Conservation (phyloP, 768 basidiomycete genomes). For the Mycena filopes region DNA sequence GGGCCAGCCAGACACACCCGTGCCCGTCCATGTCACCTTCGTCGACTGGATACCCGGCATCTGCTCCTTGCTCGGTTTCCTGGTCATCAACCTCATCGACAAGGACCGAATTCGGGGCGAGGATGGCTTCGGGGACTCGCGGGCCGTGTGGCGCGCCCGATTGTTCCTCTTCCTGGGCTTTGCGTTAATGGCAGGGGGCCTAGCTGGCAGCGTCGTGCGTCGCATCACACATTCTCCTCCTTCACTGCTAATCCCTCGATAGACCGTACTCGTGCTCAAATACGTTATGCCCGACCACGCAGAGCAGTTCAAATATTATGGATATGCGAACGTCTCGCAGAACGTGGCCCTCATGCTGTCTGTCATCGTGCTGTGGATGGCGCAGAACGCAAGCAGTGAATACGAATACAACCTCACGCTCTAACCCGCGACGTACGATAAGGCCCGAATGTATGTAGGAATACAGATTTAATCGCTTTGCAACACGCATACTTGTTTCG, state of each 20-base stretch:
- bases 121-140: slow-evolving; percentile 81
- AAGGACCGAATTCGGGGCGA: slow-evolving; percentile 88
- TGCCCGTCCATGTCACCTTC: slow-evolving; percentile 82
- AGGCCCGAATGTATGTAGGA: too few species aligned
- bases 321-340: slow-evolving; percentile 94
- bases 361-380: slow-evolving; percentile 90
- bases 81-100: slow-evolving; percentile 94
- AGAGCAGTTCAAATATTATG: slow-evolving; percentile 88
- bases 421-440: slow-evolving; percentile 37
- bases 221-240: neutral
- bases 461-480: too few species aligned
- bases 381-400: slow-evolving; percentile 85
- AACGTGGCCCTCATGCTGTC: slow-evolving; percentile 88
- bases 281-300: slow-evolving; percentile 81
- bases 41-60: slow-evolving; percentile 99
- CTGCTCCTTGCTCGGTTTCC: slow-evolving; percentile 90
- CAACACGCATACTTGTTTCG: too few species aligned
- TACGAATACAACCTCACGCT: slow-evolving; percentile 94
- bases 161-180: slow-evolving; percentile 95
- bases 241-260: slow-evolving; percentile 2
- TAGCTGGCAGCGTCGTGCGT: slow-evolving; percentile 97
- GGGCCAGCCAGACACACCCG: slow-evolving; percentile 72
- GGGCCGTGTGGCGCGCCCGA: slow-evolving; percentile 92
- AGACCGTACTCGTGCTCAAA: slow-evolving; percentile 94
- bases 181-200: slow-evolving; percentile 95